A percentile compares a stretch with the other conserved stretches of the same genome.
Evolutionary conservation across 2,329 filamentous ascomycete species (phyloP).

Genomic region (Trichoderma atroviride): DNA sequence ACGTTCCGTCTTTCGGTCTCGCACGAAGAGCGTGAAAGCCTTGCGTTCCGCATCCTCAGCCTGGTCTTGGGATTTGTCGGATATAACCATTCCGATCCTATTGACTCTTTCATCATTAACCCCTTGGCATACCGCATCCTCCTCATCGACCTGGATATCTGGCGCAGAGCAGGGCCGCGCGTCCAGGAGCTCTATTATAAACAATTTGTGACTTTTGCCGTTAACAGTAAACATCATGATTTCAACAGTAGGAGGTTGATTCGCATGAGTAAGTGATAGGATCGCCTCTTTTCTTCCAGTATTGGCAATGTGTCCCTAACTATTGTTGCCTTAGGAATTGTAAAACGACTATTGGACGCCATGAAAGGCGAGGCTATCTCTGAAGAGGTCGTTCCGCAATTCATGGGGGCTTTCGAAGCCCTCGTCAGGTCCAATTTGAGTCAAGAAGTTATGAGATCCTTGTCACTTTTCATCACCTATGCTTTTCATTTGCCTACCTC

Average conservation of each 20-base stretch:
- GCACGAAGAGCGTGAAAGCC: constrained; percentile 56
- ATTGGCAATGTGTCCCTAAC: background rate
- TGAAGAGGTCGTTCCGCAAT: constrained; percentile 71
- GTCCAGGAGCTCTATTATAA: constrained; percentile 90
- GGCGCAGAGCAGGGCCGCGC: constrained; percentile 75
- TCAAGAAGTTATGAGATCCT: constrained; percentile 79
- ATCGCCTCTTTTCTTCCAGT: background rate
- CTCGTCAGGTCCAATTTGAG: constrained; percentile 81
- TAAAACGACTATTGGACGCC: constrained; percentile 86
- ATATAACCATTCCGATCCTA: constrained; percentile 76
- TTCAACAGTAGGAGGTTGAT: constrained; percentile 88
- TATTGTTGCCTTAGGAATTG: constrained; percentile 64
- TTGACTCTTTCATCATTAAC: constrained; percentile 92
- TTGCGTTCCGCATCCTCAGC: constrained; percentile 68
- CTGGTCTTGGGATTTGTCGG: constrained; percentile 85
- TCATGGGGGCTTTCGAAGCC: constrained; percentile 76
- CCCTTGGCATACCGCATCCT: constrained; percentile 91
- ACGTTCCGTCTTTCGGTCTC: constrained; percentile 49
- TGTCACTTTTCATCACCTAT: constrained; percentile 93
- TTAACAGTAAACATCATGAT: constrained; percentile 86
- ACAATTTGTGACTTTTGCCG: constrained; percentile 85
- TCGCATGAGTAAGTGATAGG: constrained; percentile 74
- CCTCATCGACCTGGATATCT: constrained; percentile 89
- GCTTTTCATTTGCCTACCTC: constrained; percentile 67
- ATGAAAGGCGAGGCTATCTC: constrained; percentile 82